Conservation (phyloP, 2,329 filamentous ascomycete genomes). For the Salinomyces thailandicus region DNA sequence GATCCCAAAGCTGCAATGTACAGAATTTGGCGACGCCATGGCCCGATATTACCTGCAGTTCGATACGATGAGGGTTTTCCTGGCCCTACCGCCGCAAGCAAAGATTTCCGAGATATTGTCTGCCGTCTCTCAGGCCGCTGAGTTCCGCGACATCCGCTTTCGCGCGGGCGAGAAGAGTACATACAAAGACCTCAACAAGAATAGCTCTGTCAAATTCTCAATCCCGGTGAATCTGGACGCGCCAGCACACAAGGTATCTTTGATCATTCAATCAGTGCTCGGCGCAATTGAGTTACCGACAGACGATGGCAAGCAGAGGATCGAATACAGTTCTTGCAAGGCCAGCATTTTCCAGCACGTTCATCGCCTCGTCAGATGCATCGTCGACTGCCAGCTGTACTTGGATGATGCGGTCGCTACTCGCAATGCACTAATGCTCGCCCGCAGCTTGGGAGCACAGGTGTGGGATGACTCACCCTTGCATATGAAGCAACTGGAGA, state of each 20-base stretch:
- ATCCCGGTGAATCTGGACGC: slow-evolving; percentile 57
- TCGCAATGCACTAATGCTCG: slow-evolving; percentile 62
- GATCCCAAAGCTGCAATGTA: slow-evolving; percentile 46
- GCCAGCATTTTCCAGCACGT: slow-evolving; percentile 55
- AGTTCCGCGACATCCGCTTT: slow-evolving; percentile 64
- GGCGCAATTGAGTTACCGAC: slow-evolving; percentile 53
- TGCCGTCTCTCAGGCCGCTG: slow-evolving; percentile 54
- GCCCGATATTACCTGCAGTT: slow-evolving; percentile 72
- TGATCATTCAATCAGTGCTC: slow-evolving; percentile 67
- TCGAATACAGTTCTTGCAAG: slow-evolving; percentile 52
- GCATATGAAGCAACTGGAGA: slow-evolving; percentile 73
- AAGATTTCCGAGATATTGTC: slow-evolving; percentile 58
- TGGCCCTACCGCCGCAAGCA: slow-evolving; percentile 51
- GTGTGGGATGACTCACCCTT: slow-evolving; percentile 73
- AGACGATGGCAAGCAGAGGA: slow-evolving; percentile 46
- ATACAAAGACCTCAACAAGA: slow-evolving; percentile 64
- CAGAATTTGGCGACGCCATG: slow-evolving; percentile 70
- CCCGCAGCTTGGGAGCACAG: slow-evolving; percentile 62
- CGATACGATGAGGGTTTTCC: slow-evolving; percentile 63
- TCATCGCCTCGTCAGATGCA: slow-evolving; percentile 60
- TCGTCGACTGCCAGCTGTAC: slow-evolving; percentile 61
- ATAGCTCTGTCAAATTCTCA: slow-evolving; percentile 56
- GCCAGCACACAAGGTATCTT: slow-evolving; percentile 62
- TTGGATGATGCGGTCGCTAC: slow-evolving; percentile 56
- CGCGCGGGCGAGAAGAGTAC: slow-evolving; percentile 57